A percentile compares a stretch with the other conserved stretches of the same genome.
Evolutionary conservation across 352 stramenopile species (phyloP).

Genomic region (Phytophthora pistaciae): DNA sequence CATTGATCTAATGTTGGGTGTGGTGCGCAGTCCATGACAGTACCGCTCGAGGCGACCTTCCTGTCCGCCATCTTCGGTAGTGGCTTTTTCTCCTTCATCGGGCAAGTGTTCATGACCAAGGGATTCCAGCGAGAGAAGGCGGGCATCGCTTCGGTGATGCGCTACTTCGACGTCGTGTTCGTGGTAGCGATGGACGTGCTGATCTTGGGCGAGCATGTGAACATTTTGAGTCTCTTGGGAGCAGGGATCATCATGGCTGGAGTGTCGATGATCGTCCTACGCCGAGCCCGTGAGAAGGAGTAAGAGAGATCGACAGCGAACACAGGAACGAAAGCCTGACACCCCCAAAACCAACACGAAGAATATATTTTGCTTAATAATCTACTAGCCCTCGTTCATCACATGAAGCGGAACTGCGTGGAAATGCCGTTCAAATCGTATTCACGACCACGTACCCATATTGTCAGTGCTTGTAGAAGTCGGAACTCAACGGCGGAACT

Average conservation of each 20-base stretch:
- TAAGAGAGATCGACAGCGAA: slow-evolving; percentile 5
- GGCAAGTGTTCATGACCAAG: slow-evolving; percentile 44
- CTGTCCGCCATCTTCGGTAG: slow-evolving; percentile 38
- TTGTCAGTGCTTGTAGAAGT: background rate
- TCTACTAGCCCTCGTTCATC: background rate
- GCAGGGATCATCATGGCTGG: slow-evolving; percentile 44
- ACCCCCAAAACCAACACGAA: background rate
- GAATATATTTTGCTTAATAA: slow-evolving; percentile 1
- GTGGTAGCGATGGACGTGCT: slow-evolving; percentile 48
- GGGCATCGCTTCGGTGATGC: slow-evolving; percentile 48
- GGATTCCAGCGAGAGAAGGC: slow-evolving; percentile 54
- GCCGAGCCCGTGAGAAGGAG: slow-evolving; percentile 30
- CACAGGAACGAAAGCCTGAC: background rate
- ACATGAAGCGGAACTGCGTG: too few species aligned
- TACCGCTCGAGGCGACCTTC: slow-evolving; percentile 26
- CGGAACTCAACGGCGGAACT: background rate
- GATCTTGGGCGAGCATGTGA: slow-evolving; percentile 37
- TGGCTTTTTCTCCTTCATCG: slow-evolving; percentile 49
- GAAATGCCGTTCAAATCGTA: too few species aligned
- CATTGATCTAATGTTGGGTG: background rate
- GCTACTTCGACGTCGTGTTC: slow-evolving; percentile 54
- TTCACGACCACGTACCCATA: too few species aligned
- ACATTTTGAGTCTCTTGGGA: slow-evolving; percentile 37
- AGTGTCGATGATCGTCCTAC: slow-evolving; percentile 39
- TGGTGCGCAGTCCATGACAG: slow-evolving; percentile 16